phyloP scores from a whole-genome alignment of 345 rosid species.

The Anacardium occidentale region DNA sequence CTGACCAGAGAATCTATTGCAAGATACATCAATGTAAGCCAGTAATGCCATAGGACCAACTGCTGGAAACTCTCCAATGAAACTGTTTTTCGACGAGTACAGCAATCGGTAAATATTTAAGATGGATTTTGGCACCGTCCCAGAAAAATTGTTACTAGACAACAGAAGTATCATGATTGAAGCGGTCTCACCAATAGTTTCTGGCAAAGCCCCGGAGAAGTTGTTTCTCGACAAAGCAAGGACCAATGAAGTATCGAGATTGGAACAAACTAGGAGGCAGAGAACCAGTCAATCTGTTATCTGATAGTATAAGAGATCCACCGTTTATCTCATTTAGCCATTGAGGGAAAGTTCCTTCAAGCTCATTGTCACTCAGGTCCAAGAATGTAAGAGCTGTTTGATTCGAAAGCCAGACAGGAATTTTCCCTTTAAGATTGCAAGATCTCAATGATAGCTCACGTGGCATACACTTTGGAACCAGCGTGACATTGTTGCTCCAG shows the following conservation, averaged over 20 bases:
- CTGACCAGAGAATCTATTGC: conserved; percentile 32
- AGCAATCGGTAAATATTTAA: conserved; percentile 17
- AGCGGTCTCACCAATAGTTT: conserved; percentile 7
- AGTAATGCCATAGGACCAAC: background rate
- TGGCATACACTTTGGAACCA: conserved; percentile 15
- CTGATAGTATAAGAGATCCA: conserved; percentile 15
- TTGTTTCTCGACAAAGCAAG: conserved; percentile 24
- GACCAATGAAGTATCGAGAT: conserved; percentile 12
- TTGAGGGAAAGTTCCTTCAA: conserved; percentile 20
- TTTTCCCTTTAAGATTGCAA: conserved; percentile 8
- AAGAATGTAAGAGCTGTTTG: conserved; percentile 25
- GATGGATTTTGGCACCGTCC: conserved; percentile 35
- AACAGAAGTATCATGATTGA: conserved; percentile 13
- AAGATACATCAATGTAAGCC: background rate
- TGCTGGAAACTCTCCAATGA: conserved; percentile 36
- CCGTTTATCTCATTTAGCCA: conserved; percentile 22
- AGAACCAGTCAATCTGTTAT: conserved; percentile 28
- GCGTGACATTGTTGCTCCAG: conserved; percentile 13
- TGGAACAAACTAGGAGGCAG: conserved; percentile 29
- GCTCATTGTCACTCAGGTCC: conserved; percentile 30
- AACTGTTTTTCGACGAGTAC: conserved; percentile 33
- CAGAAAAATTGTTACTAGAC: conserved; percentile 36
- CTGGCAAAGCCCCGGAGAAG: conserved; percentile 23
- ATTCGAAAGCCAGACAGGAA: conserved; percentile 23
- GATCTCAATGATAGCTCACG: conserved; percentile 19